Percentiles rank a stretch among this genome's conserved stretches.
These are phyloP conservation scores for Botrytis porri DNA, from an alignment of 2,329 filamentous ascomycete species.

Conservation along the genomic window DNA sequence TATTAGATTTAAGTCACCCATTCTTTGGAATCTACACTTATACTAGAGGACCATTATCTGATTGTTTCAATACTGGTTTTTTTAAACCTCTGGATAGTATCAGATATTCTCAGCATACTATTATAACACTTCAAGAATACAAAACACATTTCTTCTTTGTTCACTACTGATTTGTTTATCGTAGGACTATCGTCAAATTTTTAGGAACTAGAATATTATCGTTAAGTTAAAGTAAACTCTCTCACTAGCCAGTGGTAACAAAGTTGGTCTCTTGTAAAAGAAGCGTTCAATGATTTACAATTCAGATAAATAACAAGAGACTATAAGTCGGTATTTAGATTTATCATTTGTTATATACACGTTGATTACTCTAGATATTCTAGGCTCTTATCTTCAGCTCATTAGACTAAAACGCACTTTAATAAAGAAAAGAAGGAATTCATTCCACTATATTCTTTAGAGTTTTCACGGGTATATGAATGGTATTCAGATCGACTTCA, in stretches of 20 bases:
- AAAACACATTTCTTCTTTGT: accelerated
- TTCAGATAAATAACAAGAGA: background rate
- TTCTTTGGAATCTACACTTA: accelerated
- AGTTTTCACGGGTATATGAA: background rate
- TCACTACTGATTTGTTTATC: accelerated
- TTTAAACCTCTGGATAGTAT: accelerated
- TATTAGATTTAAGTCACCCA: accelerated
- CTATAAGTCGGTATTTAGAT: background rate
- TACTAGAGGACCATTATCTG: accelerated
- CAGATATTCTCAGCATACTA: background rate
- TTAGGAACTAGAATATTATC: accelerated
- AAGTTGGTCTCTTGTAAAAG: background rate
- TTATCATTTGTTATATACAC: accelerated
- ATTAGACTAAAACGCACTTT: background rate
- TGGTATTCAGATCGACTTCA: background rate
- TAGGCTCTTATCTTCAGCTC: accelerated
- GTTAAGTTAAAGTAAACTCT: background rate
- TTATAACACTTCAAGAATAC: accelerated
- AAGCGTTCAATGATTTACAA: background rate
- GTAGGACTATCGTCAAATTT: background rate
- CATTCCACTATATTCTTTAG: no score
- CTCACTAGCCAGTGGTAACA: no score
- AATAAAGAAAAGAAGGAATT: background rate
- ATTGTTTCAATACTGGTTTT: accelerated
- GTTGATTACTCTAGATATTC: background rate